Percentiles rank a stretch among this genome's conserved stretches.
These are phyloP conservation scores for Stipa capillata DNA, from an alignment of 176 grass and related monocot species.

Conservation along the genomic window DNA sequence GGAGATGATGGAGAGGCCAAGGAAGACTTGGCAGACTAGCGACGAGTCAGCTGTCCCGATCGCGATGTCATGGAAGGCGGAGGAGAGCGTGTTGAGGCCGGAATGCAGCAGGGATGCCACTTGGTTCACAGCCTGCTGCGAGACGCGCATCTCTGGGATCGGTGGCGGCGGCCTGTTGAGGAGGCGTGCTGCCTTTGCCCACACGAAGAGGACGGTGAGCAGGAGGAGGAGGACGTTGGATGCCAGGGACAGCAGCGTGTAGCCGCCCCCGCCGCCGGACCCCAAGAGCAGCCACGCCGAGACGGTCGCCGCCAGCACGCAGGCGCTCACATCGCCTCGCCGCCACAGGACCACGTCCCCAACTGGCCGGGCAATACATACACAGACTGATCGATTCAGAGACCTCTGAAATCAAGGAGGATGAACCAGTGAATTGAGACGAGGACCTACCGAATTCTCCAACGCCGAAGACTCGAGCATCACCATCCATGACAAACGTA, in stretches of 20 bases:
- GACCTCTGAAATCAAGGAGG: too few species aligned
- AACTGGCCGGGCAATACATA: constrained; percentile 20
- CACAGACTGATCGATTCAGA: too few species aligned
- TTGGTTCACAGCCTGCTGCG: background rate
- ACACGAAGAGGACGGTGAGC: constrained; percentile 66
- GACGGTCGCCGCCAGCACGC: constrained; percentile 32
- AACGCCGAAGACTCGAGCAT: too few species aligned
- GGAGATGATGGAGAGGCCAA: background rate
- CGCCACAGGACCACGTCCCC: constrained; percentile 77
- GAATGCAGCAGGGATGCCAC: background rate
- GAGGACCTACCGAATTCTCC: too few species aligned
- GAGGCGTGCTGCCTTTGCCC: constrained; percentile 23
- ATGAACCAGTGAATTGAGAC: too few species aligned
- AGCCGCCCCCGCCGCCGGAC: constrained; percentile 21
- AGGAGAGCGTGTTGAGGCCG: background rate
- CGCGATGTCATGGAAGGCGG: background rate
- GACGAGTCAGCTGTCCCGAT: too few species aligned
- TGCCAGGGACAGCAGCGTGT: constrained; percentile 56
- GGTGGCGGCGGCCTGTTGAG: background rate
- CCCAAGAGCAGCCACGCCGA: constrained; percentile 50
- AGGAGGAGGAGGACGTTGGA: constrained; percentile 75
- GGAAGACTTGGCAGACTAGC: background rate
- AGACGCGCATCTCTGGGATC: background rate
- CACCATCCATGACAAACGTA: too few species aligned
- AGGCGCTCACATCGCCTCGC: constrained; percentile 34